Base-by-base conservation (phyloP, 352 stramenopile species). In the Globisporangium radiosum region DNA sequence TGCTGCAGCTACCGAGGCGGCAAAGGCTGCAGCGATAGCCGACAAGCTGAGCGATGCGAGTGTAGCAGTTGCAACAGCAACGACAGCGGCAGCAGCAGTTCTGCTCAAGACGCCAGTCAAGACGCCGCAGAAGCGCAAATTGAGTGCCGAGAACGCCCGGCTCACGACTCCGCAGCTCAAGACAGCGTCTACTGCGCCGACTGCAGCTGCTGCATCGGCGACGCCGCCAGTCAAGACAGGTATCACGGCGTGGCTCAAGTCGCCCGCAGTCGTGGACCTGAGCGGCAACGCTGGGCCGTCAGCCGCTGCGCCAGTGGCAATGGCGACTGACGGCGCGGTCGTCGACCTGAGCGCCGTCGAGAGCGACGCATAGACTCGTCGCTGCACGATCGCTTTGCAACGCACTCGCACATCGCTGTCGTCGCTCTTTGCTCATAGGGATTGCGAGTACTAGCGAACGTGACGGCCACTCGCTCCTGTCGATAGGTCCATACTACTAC, bases 1-100 rank as follows among this genome's bases (percentile, higher is more conserved):
- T 25, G 43, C 50, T 67, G 54, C 54, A 75, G 53, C 50, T 67
- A 52, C 52, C 75, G 50, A 62, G 4, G 19, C 38, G 8, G 17
- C 44, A 40, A 38, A 55, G 39, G 39, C 11, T 44, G 40, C 19
- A 64, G 52, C 15, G 25, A 25, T 2, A 25, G 25, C 25, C 25
- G 25, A 25, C 25, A 25, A 25, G 25, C 25, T 25, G 25, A 25
- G 25, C 55, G 14, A 42, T 56, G 39, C 48, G 45, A 38, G 54
- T 73, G 56, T 47, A 50, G 45, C 71, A 72, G 47, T 47, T 67
- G 49, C 54, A 62, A 17, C 45, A 68, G 53, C 54, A 73, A 45
- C 60, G 67, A 42, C 45, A 66, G 58, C n/a, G 3, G 9, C 19
- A 42, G 47, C 11, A 5, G 36, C 15, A 54, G 44, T 11, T 39